A percentile compares a stretch with the other conserved stretches of the same genome.
Evolutionary conservation across 345 rosid species (phyloP).

Genomic region (Eucalyptus curtisii): DNA sequence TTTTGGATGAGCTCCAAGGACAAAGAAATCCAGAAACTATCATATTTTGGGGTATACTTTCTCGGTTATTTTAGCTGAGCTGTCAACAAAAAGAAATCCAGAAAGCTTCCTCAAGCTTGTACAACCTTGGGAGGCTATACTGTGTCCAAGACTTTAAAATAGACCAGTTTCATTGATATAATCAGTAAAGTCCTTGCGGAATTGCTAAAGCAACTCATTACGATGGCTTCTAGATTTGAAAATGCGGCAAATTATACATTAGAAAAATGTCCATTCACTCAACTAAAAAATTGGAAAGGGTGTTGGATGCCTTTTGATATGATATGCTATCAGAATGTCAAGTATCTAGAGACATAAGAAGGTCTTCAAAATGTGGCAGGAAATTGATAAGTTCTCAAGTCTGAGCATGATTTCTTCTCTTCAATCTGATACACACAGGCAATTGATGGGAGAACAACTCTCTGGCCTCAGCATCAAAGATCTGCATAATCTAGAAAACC

Average conservation of each 20-base stretch:
- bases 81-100: neutral
- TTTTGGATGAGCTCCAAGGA: neutral
- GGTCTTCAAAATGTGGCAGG: neutral
- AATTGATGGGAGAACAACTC: slow-evolving; percentile 77
- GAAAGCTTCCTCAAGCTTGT: neutral
- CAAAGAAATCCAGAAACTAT: neutral
- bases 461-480: slow-evolving; percentile 37
- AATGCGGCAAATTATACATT: neutral
- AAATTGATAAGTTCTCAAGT: neutral
- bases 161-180: neutral
- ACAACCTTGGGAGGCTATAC: neutral
- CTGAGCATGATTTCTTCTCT: neutral
- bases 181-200: neutral
- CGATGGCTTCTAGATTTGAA: neutral
- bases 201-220: neutral
- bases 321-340: neutral
- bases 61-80: neutral
- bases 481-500: slow-evolving; percentile 47
- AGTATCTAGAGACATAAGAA: neutral
- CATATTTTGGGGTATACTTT: neutral
- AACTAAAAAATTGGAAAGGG: neutral
- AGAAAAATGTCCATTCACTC: neutral
- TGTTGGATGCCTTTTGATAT: neutral
- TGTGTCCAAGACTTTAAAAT: neutral
- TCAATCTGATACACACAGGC: slow-evolving; percentile 11